Evolutionary conservation across 2,329 filamentous ascomycete genomes (phyloP).

Genomic region (Aureobasidium sp.): DNA sequence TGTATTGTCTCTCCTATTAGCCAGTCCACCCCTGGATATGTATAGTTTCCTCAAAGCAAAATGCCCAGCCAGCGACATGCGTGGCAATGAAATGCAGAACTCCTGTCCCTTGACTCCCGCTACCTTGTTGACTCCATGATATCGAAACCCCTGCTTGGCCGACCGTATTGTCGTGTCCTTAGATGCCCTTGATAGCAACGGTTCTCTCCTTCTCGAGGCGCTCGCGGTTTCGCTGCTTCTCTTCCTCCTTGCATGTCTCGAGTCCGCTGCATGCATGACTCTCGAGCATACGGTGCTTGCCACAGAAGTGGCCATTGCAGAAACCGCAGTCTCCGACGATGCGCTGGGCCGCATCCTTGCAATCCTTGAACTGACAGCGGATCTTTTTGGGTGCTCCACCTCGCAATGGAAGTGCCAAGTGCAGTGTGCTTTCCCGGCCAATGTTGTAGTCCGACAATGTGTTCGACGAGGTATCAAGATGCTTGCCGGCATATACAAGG

Average conservation of each 20-base stretch:
- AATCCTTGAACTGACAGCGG: conserved; percentile 82
- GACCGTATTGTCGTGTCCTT: conserved; percentile 4
- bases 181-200: conserved; percentile 87
- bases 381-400: conserved; percentile 63
- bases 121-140: neutral
- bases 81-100: neutral
- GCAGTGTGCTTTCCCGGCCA: conserved; percentile 43
- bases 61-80: neutral
- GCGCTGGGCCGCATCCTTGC: conserved; percentile 77
- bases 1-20: neutral
- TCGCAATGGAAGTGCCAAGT: conserved; percentile 51
- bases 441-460: conserved; percentile 44
- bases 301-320: conserved; percentile 89
- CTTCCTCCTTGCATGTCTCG: conserved; percentile 97
- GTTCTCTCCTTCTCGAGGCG: conserved; percentile 90
- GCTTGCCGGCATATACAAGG: conserved; percentile 52
- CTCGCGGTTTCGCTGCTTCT: conserved; percentile 85
- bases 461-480: conserved; percentile 38
- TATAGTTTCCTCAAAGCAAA: conserved; percentile 2
- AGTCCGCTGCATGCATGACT: conserved; percentile 88
- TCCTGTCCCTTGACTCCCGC: neutral
- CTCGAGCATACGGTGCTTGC: conserved; percentile 87
- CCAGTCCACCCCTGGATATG: neutral
- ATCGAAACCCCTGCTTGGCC: neutral
- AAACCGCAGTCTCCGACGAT: conserved; percentile 96